Base-by-base conservation (phyloP, 2,329 filamentous ascomycete species). In the Aspergillus viridinutans region DNA sequence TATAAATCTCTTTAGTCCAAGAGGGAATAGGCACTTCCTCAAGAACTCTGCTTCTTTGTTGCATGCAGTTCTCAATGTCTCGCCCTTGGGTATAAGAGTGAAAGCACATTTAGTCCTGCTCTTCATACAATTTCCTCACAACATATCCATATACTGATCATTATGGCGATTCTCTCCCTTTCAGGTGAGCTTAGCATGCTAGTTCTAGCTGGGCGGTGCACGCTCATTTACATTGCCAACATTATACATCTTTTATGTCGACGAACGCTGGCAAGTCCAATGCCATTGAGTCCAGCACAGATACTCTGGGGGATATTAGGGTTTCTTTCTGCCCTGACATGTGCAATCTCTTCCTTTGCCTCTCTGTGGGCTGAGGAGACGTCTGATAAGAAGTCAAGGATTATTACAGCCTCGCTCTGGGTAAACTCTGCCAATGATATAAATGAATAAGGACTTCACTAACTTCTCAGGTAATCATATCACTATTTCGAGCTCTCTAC, bases 381-480 rank as follows among this genome's bases (percentile, higher is more conserved):
- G n/a, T 45, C 10, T 3, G 21, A 23, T 14, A 45, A 2, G 14
- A 38, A 38, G 12, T 20, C 20, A 23, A 45, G 42, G n/a, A 21
- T 20, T 45, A 23, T 45, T 9, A 10, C 42, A 23, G 42, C 21
- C 21, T 45, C 42, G n/a, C 42, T 45, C 8, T 45, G 42, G 42
- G 42, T 45, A 45, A 23, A 17, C 6, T 23, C 9, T 20, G 21
- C 8, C 17, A 26, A 23, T n/a, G 25, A 14, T 52, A 17, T 6
- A 29, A 23, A n/a, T 49, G 25, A 17, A 20, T 49, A 14, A 9
- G 47, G 0, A 9, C 17, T 26, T 49, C 17, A 5, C 25, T 29
- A 47, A 29, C 42, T 23, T 35, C 20, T 29, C 45, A 58, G 56
- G 29, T 40, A 4, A 28, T 52, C 25, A 29, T 55, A 42, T 58